phyloP scores from a whole-genome alignment of 306 rosid species.

The Acacia crassicarpa region DNA sequence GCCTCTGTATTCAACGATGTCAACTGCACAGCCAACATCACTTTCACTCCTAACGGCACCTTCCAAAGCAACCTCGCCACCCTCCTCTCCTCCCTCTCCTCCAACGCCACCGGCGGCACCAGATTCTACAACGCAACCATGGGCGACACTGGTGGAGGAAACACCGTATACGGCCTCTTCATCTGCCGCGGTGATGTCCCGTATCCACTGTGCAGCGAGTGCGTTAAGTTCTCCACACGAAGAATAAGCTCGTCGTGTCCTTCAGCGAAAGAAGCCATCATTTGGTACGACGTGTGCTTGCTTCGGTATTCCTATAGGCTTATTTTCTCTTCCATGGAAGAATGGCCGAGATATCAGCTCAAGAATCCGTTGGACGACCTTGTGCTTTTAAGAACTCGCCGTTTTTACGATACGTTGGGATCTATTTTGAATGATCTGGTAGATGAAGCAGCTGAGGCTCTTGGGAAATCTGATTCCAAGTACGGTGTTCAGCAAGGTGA shows the following conservation, averaged over 20 bases:
- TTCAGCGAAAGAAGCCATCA: slow-evolving; percentile 32
- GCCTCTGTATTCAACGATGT: slow-evolving; percentile 47
- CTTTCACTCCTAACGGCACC: slow-evolving; percentile 42
- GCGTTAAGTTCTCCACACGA: slow-evolving; percentile 38
- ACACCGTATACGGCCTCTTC: slow-evolving; percentile 44
- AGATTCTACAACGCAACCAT: slow-evolving; percentile 45
- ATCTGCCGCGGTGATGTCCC: slow-evolving; percentile 50
- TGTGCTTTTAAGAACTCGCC: slow-evolving; percentile 13
- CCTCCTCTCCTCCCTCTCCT: slow-evolving; percentile 41
- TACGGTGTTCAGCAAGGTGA: slow-evolving; percentile 38
- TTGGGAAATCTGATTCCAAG: background rate
- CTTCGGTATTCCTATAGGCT: slow-evolving; percentile 36
- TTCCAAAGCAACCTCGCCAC: slow-evolving; percentile 35
- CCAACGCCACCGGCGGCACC: slow-evolving; percentile 31
- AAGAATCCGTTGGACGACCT: slow-evolving; percentile 44
- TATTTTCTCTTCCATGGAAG: slow-evolving; percentile 38
- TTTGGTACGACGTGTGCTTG: slow-evolving; percentile 52
- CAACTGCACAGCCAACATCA: slow-evolving; percentile 34
- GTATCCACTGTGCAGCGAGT: slow-evolving; percentile 41
- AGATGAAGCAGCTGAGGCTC: slow-evolving; percentile 32
- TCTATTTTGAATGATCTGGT: slow-evolving; percentile 28
- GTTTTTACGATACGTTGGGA: slow-evolving; percentile 32
- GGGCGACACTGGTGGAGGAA: background rate
- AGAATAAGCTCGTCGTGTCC: slow-evolving; percentile 31
- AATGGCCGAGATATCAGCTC: slow-evolving; percentile 31